A percentile compares a stretch with the other conserved stretches of the same genome.
These are phyloP conservation scores for Xylariomycetidae sp. DNA, from an alignment of 2,329 filamentous ascomycete species.

Conservation along the genomic window DNA sequence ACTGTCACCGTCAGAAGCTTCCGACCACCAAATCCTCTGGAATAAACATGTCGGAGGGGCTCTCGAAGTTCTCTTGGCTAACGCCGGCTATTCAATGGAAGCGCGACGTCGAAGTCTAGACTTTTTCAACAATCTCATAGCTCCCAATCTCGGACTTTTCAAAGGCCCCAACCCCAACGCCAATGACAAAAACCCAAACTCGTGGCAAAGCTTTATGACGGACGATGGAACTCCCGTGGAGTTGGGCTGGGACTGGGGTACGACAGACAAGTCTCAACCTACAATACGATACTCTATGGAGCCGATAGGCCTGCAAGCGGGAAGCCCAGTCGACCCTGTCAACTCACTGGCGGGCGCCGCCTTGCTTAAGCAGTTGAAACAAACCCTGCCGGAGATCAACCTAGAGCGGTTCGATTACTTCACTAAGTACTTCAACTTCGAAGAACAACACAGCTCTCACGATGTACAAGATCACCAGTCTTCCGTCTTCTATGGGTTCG, in stretches of 20 bases:
- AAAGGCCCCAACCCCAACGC: too few relatives aligned
- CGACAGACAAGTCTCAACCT: not conserved
- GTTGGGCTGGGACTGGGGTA: conserved; percentile 10
- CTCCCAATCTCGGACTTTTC: too few relatives aligned
- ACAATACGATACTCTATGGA: conserved; percentile 9
- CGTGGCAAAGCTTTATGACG: too few relatives aligned
- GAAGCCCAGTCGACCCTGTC: conserved; percentile 1
- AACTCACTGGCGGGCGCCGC: conserved; percentile 1
- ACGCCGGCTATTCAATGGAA: too few relatives aligned
- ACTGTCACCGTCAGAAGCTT: too few relatives aligned
- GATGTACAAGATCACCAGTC: conserved; percentile 3
- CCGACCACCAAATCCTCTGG: too few relatives aligned
- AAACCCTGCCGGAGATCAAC: not conserved
- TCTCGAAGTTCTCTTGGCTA: too few relatives aligned
- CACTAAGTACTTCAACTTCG: not conserved
- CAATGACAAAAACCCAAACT: too few relatives aligned
- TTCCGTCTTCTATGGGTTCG: conserved; percentile 9
- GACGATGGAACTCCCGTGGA: conserved; percentile 7
- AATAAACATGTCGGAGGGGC: too few relatives aligned
- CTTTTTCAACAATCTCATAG: too few relatives aligned
- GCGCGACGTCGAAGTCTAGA: too few relatives aligned
- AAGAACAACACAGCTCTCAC: not conserved
- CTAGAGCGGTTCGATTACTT: conserved; percentile 6
- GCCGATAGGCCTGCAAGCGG: conserved; percentile 5
- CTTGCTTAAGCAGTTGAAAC: not conserved